phyloP scores from a whole-genome alignment of 2,329 filamentous ascomycete genomes.

The Achaetomium macrosporum region DNA sequence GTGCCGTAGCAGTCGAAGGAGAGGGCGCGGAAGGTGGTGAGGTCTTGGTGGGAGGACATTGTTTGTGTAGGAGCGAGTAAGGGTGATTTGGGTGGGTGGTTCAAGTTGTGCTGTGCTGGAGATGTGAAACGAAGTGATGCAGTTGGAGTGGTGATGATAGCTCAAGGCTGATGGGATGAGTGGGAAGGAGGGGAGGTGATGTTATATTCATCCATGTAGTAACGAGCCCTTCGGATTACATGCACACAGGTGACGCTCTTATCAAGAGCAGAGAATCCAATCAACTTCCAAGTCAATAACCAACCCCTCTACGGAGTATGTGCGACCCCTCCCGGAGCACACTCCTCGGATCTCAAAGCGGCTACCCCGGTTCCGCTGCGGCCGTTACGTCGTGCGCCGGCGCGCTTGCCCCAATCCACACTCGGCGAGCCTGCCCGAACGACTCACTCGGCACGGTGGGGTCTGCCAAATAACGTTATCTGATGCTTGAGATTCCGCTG shows the following conservation, averaged over 20 bases:
- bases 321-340: too few relatives aligned
- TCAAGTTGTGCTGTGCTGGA: background rate
- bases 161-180: too few relatives aligned
- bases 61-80: background rate
- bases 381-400: background rate
- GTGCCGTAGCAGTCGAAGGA: slow-evolving; percentile 79
- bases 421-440: background rate
- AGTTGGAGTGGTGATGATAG: too few relatives aligned
- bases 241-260: too few relatives aligned
- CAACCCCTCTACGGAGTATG: too few relatives aligned
- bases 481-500: too few relatives aligned
- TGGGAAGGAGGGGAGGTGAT: too few relatives aligned
- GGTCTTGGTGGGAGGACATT: slow-evolving; percentile 15
- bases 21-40: slow-evolving; percentile 38
- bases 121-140: background rate
- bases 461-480: background rate
- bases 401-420: background rate
- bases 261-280: too few relatives aligned
- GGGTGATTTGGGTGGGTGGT: background rate
- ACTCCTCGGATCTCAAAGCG: background rate
- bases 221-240: too few relatives aligned
- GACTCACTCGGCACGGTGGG: background rate
- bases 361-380: background rate
- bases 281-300: too few relatives aligned
- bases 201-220: too few relatives aligned